phyloP scores from a whole-genome alignment of 2,329 filamentous ascomycete species.

The Gnomoniopsis smithogilvyi region DNA sequence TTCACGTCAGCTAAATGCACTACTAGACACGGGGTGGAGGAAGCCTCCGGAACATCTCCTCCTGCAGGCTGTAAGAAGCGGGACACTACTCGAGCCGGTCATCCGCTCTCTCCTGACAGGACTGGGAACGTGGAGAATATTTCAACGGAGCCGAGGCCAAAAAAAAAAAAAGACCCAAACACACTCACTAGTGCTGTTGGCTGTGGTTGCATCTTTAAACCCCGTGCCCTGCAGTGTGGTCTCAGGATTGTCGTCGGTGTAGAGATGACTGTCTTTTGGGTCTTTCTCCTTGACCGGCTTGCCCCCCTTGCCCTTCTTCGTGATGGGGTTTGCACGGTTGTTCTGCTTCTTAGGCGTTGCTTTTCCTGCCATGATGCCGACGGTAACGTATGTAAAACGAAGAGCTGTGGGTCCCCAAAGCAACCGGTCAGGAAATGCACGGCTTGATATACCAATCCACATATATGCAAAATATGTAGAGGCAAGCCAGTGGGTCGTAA shows the following conservation, averaged over 20 bases:
- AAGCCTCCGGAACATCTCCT: neutral
- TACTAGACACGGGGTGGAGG: neutral
- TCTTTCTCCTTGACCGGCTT: conserved; percentile 4
- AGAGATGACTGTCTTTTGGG: conserved; percentile 13
- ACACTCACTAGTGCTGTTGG: conserved; percentile 13
- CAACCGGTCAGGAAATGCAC: neutral
- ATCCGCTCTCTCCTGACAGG: neutral
- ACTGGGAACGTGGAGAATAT: neutral
- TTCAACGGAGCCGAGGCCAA: neutral
- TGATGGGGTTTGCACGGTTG: conserved; percentile 14
- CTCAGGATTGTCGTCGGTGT: conserved; percentile 17
- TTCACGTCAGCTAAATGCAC: neutral
- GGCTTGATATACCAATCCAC: neutral
- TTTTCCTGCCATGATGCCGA: conserved; percentile 9
- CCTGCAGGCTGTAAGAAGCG: neutral
- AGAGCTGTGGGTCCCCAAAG: neutral
- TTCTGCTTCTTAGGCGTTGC: conserved; percentile 12
- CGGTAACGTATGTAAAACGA: neutral
- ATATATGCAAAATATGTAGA: neutral
- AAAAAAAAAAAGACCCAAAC: too few relatives aligned
- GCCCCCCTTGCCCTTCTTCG: conserved; percentile 4
- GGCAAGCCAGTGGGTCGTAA: neutral
- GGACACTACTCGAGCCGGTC: too few relatives aligned
- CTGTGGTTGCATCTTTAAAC: conserved; percentile 16
- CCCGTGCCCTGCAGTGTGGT: conserved; percentile 14